These are phyloP conservation scores for Trifolium subterraneum DNA, from an alignment of 306 rosid species.

Conservation along the genomic window DNA sequence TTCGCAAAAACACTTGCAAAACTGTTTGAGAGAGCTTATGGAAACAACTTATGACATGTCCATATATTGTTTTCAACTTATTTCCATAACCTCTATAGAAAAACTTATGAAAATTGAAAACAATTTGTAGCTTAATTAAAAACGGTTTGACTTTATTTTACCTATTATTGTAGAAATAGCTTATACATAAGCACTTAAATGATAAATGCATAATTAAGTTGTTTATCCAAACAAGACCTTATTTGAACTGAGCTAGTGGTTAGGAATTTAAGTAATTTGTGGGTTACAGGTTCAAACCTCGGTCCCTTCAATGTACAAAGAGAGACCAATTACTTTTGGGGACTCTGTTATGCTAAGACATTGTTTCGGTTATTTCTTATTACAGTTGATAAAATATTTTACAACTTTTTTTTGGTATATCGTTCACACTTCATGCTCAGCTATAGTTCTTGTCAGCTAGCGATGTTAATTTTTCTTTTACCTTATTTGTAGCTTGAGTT, in stretches of 20 bases:
- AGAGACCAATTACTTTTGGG: neutral
- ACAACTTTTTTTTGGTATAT: neutral
- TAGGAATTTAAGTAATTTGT: neutral
- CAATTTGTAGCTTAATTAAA: too few relatives aligned
- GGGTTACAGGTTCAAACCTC: neutral
- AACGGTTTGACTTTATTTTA: neutral
- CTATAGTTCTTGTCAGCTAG: neutral
- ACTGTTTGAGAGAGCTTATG: neutral
- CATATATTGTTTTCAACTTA: neutral
- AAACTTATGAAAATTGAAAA: neutral
- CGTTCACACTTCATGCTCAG: neutral
- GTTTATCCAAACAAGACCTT: neutral
- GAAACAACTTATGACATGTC: neutral
- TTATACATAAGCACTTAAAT: neutral
- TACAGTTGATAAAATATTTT: neutral
- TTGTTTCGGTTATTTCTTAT: neutral
- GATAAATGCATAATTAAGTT: neutral
- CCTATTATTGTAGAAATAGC: neutral
- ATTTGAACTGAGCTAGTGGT: neutral
- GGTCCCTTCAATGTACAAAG: neutral
- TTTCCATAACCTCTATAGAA: neutral
- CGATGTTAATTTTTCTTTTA: slow-evolving; percentile 25
- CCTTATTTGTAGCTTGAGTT: slow-evolving; percentile 65
- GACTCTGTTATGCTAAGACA: neutral
- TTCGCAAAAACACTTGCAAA: neutral